Percentiles rank a stretch among this genome's conserved stretches.
Conservation (phyloP, 768 basidiomycete species). For the Psilocybe sp. region DNA sequence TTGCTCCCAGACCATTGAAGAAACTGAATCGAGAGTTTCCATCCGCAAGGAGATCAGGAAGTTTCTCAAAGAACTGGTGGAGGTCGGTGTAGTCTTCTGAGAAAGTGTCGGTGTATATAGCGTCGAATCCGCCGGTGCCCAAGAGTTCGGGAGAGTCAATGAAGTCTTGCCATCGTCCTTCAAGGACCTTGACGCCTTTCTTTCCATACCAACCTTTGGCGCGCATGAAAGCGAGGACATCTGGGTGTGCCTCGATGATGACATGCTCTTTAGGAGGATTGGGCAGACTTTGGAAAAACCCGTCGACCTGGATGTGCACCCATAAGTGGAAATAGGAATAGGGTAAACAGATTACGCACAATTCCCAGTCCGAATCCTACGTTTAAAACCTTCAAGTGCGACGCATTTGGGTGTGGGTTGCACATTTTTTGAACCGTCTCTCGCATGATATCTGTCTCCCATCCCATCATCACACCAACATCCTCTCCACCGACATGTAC, state of each 20-base stretch:
- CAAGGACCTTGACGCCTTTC: conserved; percentile 73
- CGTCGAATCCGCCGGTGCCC: conserved; percentile 74
- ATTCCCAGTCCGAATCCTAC: conserved; percentile 95
- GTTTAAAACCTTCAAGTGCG: conserved; percentile 72
- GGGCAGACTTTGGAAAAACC: conserved; percentile 66
- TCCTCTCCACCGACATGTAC: conserved; percentile 65
- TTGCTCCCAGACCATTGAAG: conserved; percentile 96
- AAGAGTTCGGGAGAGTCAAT: conserved; percentile 58
- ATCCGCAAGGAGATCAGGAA: conserved; percentile 74
- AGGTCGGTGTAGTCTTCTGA: conserved; percentile 84
- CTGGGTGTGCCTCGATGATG: conserved; percentile 93
- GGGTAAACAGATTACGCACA: conserved; percentile 38
- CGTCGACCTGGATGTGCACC: conserved; percentile 64
- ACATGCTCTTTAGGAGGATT: conserved; percentile 69
- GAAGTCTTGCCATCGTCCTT: conserved; percentile 94
- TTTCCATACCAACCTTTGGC: conserved; percentile 75
- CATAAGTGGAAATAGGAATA: not conserved
- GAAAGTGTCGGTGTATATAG: conserved; percentile 91
- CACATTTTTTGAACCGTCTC: conserved; percentile 72
- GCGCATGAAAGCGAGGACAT: conserved; percentile 83
- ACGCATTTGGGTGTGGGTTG: conserved; percentile 42
- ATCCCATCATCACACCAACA: conserved; percentile 99
- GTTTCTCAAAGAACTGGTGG: conserved; percentile 73
- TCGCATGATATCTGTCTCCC: conserved; percentile 88
- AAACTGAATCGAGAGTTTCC: conserved; percentile 86